Conservation (phyloP, 371 early-diverging fungal genomes). For the Mucor indicus region DNA sequence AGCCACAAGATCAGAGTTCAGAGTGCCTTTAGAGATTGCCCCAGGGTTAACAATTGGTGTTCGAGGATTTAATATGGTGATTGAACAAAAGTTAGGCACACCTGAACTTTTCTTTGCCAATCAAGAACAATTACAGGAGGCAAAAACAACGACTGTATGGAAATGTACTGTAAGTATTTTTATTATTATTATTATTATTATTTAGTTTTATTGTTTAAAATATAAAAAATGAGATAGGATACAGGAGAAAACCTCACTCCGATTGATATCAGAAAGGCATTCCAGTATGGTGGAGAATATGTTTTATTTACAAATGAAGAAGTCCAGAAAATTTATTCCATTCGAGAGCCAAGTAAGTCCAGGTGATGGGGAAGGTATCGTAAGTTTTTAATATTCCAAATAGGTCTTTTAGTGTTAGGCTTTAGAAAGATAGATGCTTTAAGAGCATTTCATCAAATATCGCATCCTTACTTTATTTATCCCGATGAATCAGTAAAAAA, state of each 20-base stretch:
- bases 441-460: conserved; percentile 53
- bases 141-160: conserved; percentile 51
- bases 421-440: conserved; percentile 49
- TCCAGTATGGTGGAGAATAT: conserved; percentile 56
- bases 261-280: conserved; percentile 57
- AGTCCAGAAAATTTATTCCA: conserved; percentile 34
- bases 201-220: conserved; percentile 1
- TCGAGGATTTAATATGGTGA: conserved; percentile 28
- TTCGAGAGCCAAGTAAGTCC: conserved; percentile 52
- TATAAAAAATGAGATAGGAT: conserved; percentile 27
- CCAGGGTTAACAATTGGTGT: conserved; percentile 6
- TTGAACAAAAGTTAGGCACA: conserved; percentile 41
- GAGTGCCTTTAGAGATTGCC: conserved; percentile 13
- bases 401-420: conserved; percentile 64
- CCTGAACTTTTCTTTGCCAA: conserved; percentile 46
- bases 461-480: conserved; percentile 66
- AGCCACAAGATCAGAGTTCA: conserved; percentile 8
- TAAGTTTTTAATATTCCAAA: background rate
- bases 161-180: conserved; percentile 40
- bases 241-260: conserved; percentile 48
- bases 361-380: background rate
- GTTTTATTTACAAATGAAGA: conserved; percentile 63
- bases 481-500: conserved; percentile 67
- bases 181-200: no score
- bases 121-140: conserved; percentile 54